Evolutionary conservation across 1,139 yeast species (phyloP).

Genomic region (Saccharomyces uvarum): DNA sequence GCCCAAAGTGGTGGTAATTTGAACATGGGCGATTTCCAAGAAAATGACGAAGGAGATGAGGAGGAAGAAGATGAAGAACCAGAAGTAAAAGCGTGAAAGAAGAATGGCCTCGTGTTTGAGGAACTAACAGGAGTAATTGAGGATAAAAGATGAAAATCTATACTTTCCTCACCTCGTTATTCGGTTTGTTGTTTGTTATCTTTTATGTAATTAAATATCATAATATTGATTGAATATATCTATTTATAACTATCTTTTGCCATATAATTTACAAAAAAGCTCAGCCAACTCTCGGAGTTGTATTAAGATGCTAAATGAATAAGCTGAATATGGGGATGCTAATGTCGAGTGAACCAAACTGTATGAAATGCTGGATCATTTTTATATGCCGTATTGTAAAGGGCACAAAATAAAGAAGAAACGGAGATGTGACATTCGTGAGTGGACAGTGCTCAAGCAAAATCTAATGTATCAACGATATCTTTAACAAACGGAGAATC

Average conservation of each 20-base stretch:
- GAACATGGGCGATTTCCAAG: slow-evolving; percentile 4
- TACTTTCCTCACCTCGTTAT: not conserved
- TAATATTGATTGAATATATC: not conserved
- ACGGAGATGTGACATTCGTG: not conserved
- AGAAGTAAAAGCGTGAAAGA: slow-evolving; percentile 6
- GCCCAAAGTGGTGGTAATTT: slow-evolving; percentile 2
- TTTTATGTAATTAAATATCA: not conserved
- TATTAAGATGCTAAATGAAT: not conserved
- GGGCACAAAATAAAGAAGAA: not conserved
- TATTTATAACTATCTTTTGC: not conserved
- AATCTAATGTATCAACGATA: slow-evolving; percentile 7
- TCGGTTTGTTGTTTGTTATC: not conserved
- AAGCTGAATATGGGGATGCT: not conserved
- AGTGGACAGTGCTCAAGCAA: slow-evolving; percentile 3
- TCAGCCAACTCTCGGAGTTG: not conserved
- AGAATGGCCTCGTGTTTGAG: not conserved
- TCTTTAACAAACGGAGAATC: slow-evolving; percentile 33
- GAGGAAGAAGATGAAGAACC: slow-evolving; percentile 9
- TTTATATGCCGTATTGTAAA: not conserved
- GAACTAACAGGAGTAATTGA: not conserved
- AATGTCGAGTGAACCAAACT: not conserved
- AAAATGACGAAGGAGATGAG: slow-evolving; percentile 7
- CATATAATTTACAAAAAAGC: not conserved
- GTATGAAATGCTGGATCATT: not conserved
- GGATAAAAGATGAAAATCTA: not conserved